A percentile compares a stretch with the other conserved stretches of the same genome.
Conservation (phyloP, 2,329 filamentous ascomycete genomes). For the Ophiostoma montium region DNA sequence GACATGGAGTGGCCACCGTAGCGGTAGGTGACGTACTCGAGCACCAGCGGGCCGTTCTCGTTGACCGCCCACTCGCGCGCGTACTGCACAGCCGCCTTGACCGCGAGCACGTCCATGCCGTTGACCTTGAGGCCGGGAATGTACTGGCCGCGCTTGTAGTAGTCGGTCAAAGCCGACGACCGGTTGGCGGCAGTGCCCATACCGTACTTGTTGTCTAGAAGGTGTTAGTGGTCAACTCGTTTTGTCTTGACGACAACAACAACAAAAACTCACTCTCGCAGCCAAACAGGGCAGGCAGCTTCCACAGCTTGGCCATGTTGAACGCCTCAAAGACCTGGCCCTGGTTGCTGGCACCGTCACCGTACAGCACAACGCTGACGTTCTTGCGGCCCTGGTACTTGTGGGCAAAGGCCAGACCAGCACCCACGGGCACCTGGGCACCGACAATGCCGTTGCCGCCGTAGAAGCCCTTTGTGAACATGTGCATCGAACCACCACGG, state of each 20-base stretch:
- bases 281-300: conserved; percentile 85
- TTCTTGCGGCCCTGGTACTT: conserved; percentile 83
- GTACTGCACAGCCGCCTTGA: conserved; percentile 91
- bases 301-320: conserved; percentile 99
- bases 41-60: conserved; percentile 85
- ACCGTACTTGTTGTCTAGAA: conserved; percentile 95
- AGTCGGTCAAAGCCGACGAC: conserved; percentile 91
- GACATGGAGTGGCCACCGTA: conserved; percentile 99
- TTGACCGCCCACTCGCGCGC: conserved; percentile 73
- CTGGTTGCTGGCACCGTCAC: conserved; percentile 97
- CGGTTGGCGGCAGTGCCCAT: conserved; percentile 96
- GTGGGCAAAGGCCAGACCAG: conserved; percentile 92
- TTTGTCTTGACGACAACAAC: too few relatives aligned
- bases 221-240: conserved; percentile 17
- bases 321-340: conserved; percentile 99
- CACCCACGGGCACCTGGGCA: conserved; percentile 93
- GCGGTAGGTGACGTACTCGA: conserved; percentile 98
- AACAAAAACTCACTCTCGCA: conserved; percentile 71
- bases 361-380: conserved; percentile 80
- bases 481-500: conserved; percentile 99
- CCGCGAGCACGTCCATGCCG: conserved; percentile 96
- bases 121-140: conserved; percentile 99
- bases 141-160: conserved; percentile 99
- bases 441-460: conserved; percentile 98
- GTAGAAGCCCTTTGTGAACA: conserved; percentile 97